Conservation (phyloP, 2,329 filamentous ascomycete species). For the Davidsoniella neocaledoniae region DNA sequence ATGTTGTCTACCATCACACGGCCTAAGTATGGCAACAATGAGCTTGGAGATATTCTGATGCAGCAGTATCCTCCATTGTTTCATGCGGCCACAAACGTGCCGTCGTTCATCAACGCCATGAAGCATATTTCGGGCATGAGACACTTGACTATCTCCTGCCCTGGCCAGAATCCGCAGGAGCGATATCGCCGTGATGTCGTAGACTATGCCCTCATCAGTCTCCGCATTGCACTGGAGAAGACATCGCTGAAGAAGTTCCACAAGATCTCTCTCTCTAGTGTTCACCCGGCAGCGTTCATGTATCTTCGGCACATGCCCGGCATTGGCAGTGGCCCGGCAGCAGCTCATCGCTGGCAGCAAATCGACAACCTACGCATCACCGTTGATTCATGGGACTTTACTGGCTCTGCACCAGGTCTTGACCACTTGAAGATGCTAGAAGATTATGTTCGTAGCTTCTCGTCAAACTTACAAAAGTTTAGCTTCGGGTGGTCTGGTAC, state of each 20-base stretch:
- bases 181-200: constrained; percentile 62
- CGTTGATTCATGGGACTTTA: constrained; percentile 54
- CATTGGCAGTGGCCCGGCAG: constrained; percentile 57
- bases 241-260: constrained; percentile 47
- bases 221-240: constrained; percentile 68
- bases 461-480: constrained; percentile 48
- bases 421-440: constrained; percentile 67
- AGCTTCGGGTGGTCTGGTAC: constrained; percentile 64
- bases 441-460: constrained; percentile 59
- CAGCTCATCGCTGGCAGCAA: constrained; percentile 57
- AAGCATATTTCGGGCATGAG: constrained; percentile 50
- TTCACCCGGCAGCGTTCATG: constrained; percentile 60
- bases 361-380: constrained; percentile 58
- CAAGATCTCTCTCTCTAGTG: constrained; percentile 53
- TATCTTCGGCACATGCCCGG: constrained; percentile 62
- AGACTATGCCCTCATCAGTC: constrained; percentile 75
- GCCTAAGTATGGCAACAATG: constrained; percentile 64
- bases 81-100: constrained; percentile 75
- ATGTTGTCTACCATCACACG: constrained; percentile 42
- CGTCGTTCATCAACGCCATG: constrained; percentile 65
- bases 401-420: constrained; percentile 38
- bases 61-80: constrained; percentile 81
- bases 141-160: constrained; percentile 62
- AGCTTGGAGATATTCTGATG: constrained; percentile 65
- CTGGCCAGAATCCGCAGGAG: constrained; percentile 50